phyloP scores from a whole-genome alignment of 176 grass and related monocot species.

The Cenchrus americanus region DNA sequence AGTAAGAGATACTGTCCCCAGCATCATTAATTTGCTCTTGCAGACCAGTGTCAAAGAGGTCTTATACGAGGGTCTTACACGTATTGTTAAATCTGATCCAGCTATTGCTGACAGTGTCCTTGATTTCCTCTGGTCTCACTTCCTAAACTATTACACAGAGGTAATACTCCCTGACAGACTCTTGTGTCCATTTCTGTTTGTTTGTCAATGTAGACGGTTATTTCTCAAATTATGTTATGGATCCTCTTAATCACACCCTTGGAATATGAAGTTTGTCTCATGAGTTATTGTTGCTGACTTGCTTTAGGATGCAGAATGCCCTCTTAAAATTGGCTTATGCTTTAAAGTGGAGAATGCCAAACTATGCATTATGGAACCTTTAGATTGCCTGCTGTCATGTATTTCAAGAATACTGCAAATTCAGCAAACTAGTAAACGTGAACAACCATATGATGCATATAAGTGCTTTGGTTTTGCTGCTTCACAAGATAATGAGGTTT shows the following conservation, averaged over 20 bases:
- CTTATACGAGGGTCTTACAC: conserved; percentile 70
- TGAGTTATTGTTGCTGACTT: conserved; percentile 42
- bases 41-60: conserved; percentile 82
- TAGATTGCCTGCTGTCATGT: conserved; percentile 75
- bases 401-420: conserved; percentile 63
- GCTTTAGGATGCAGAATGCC: conserved; percentile 62
- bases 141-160: conserved; percentile 74
- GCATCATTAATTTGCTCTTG: conserved; percentile 38
- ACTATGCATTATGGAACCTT: conserved; percentile 69
- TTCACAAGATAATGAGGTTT: conserved; percentile 88
- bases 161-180: conserved; percentile 39
- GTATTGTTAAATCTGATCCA: conserved; percentile 65
- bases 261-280: conserved; percentile 29
- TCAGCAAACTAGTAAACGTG: conserved; percentile 56
- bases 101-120: conserved; percentile 58
- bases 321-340: conserved; percentile 72
- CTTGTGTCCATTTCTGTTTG: conserved; percentile 21
- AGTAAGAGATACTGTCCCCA: conserved; percentile 1
- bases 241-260: conserved; percentile 32
- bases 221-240: neutral
- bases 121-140: conserved; percentile 86
- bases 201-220: neutral
- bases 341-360: conserved; percentile 72
- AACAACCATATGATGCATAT: conserved; percentile 47
- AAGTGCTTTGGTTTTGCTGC: conserved; percentile 78